These are phyloP conservation scores for Liquidambar formosana DNA, from an alignment of 164 flowering plant species.

Conservation along the genomic window DNA sequence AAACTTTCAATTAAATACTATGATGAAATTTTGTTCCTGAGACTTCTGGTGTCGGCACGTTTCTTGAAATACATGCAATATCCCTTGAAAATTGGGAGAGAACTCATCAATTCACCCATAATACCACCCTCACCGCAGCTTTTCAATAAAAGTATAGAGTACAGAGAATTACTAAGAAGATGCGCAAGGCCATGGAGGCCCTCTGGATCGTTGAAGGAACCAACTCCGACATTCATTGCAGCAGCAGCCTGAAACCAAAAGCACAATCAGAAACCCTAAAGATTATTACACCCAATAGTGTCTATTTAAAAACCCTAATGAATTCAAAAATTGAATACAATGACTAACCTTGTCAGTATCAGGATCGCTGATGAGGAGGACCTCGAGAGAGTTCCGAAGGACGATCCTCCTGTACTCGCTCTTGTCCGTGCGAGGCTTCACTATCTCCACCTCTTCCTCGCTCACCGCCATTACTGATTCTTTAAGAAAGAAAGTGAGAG, in stretches of 20 bases:
- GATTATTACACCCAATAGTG: not conserved
- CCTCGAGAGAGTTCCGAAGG: slow-evolving; percentile 73
- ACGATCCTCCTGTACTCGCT: slow-evolving; percentile 76
- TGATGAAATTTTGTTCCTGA: no score
- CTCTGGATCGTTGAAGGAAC: slow-evolving; percentile 79
- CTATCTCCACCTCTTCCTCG: slow-evolving; percentile 48
- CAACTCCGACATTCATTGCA: slow-evolving; percentile 84
- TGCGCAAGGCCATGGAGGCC: slow-evolving; percentile 97
- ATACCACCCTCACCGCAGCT: no score
- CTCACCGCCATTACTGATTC: slow-evolving; percentile 48
- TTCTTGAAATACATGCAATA: no score
- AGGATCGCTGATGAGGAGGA: slow-evolving; percentile 89
- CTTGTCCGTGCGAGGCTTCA: slow-evolving; percentile 80
- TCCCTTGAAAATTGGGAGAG: no score
- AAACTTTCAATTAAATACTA: no score
- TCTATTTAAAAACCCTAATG: no score
- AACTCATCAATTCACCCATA: no score
- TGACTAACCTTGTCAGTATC: slow-evolving; percentile 81
- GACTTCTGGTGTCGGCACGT: no score
- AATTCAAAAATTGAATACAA: no score
- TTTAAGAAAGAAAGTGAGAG: not conserved
- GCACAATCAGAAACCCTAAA: not conserved
- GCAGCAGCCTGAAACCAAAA: slow-evolving; percentile 67
- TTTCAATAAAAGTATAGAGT: not conserved
- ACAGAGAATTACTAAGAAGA: slow-evolving; percentile 68